Conservation (phyloP, 129 eudicot genomes). For the Ambrosia trifida region DNA sequence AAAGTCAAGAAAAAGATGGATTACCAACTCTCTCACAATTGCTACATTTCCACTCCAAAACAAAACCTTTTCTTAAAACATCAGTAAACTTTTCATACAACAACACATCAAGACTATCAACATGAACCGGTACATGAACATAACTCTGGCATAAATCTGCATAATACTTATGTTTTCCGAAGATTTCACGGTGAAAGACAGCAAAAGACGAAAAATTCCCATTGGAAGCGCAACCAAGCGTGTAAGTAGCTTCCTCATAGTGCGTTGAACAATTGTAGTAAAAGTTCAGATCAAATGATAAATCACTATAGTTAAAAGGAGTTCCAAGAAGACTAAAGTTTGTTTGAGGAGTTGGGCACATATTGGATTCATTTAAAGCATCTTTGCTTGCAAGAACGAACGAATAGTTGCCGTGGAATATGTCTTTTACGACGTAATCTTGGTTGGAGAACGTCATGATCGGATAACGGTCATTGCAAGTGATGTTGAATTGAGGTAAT, state of each 20-base stretch:
- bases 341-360: constrained; percentile 51
- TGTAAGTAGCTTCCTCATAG: constrained; percentile 22
- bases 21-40: constrained; percentile 46
- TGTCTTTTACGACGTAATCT: constrained; percentile 47
- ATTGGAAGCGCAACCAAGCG: constrained; percentile 46
- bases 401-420: constrained; percentile 43
- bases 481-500: constrained; percentile 47
- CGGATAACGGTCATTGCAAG: constrained; percentile 45
- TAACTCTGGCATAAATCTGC: constrained; percentile 31
- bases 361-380: constrained; percentile 29
- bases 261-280: constrained; percentile 45
- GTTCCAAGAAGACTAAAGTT: constrained; percentile 48
- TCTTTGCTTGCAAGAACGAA: constrained; percentile 34
- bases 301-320: constrained; percentile 41
- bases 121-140: constrained; percentile 53
- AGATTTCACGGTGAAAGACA: constrained; percentile 49
- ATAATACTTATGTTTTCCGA: constrained; percentile 44
- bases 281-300: constrained; percentile 40
- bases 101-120: constrained; percentile 27
- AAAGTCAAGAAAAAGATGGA: constrained; percentile 22
- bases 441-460: constrained; percentile 37
- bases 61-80: constrained; percentile 60
- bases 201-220: constrained; percentile 46
- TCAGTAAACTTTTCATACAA: constrained; percentile 44
- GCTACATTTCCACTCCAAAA: constrained; percentile 59